phyloP scores from a whole-genome alignment of 805 yeast species.

The Priceomyces melissophilus region DNA sequence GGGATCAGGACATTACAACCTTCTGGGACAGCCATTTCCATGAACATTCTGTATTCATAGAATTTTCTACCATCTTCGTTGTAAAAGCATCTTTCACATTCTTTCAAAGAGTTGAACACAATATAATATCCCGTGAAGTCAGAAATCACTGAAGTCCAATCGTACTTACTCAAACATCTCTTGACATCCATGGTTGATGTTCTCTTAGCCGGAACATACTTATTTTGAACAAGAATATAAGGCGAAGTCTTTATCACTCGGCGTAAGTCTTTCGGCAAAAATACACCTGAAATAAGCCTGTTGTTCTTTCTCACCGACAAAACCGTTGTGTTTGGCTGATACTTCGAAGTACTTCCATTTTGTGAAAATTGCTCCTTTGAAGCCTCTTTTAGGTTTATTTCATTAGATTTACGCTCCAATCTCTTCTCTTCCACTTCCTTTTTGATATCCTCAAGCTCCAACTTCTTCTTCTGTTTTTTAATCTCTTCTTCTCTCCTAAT shows the following conservation, averaged over 20 bases:
- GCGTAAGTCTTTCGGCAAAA: constrained; percentile 48
- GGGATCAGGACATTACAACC: constrained; percentile 21
- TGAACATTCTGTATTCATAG: constrained; percentile 45
- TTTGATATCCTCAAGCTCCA: constrained; percentile 11
- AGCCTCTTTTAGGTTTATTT: constrained; percentile 9
- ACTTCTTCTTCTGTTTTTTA: constrained; percentile 21
- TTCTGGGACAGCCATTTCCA: constrained; percentile 57
- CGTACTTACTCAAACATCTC: constrained; percentile 52
- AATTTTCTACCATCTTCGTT: constrained; percentile 57
- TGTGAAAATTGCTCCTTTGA: constrained; percentile 4
- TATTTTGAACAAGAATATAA: constrained; percentile 51
- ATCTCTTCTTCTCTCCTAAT: constrained; percentile 32
- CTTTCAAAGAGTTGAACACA: constrained; percentile 58
- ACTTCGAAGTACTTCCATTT: constrained; percentile 4
- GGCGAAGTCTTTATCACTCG: constrained; percentile 56
- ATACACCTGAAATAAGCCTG: constrained; percentile 30
- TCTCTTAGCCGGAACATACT: constrained; percentile 45
- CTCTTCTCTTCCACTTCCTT: constrained; percentile 15
- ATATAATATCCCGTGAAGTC: constrained; percentile 68
- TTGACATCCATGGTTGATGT: constrained; percentile 58
- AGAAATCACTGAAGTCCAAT: constrained; percentile 62
- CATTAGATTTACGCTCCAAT: neutral
- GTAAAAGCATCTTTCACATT: constrained; percentile 58
- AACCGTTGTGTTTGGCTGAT: constrained; percentile 33
- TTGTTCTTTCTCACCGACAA: constrained; percentile 28